These are phyloP conservation scores for Coelastrella sp. DNA, from an alignment of 139 green algal species.

Conservation along the genomic window DNA sequence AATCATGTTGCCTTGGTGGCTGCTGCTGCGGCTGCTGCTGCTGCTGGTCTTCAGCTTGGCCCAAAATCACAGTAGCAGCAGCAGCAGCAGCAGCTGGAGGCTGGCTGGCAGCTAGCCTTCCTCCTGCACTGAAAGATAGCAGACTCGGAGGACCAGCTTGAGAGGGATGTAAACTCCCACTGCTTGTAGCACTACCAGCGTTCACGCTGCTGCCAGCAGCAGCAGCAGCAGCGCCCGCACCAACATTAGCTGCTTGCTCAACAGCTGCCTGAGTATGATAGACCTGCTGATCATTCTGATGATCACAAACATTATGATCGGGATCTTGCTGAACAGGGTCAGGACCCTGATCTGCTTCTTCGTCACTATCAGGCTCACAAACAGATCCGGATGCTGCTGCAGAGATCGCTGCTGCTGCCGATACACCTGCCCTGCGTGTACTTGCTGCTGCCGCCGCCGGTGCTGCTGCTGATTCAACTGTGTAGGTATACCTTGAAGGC, in stretches of 20 bases:
- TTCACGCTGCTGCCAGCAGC: not conserved
- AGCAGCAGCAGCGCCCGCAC: constrained; percentile 5
- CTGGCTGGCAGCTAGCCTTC: not conserved
- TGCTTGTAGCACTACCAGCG: too few species aligned
- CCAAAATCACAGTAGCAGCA: too few species aligned
- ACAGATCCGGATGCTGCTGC: constrained; percentile 24
- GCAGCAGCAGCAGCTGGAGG: not conserved
- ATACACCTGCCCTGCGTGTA: not conserved
- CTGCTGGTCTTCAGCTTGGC: too few species aligned
- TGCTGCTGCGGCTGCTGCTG: not conserved
- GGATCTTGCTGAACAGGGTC: too few species aligned
- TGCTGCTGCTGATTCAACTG: constrained; percentile 53
- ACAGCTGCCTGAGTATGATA: not conserved
- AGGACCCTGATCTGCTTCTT: constrained; percentile 5
- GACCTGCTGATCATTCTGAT: not conserved
- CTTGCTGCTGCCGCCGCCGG: not conserved
- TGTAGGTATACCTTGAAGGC: constrained; percentile 75
- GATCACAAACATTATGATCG: too few species aligned
- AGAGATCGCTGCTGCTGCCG: not conserved
- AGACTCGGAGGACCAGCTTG: not conserved
- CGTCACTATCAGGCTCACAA: not conserved
- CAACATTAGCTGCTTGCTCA: not conserved
- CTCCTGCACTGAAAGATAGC: too few species aligned
- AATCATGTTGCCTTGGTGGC: not conserved
- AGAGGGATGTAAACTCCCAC: not conserved